Evolutionary conservation across 1,139 yeast species (phyloP).

Genomic region (Magnusiomyces tetraspermus): DNA sequence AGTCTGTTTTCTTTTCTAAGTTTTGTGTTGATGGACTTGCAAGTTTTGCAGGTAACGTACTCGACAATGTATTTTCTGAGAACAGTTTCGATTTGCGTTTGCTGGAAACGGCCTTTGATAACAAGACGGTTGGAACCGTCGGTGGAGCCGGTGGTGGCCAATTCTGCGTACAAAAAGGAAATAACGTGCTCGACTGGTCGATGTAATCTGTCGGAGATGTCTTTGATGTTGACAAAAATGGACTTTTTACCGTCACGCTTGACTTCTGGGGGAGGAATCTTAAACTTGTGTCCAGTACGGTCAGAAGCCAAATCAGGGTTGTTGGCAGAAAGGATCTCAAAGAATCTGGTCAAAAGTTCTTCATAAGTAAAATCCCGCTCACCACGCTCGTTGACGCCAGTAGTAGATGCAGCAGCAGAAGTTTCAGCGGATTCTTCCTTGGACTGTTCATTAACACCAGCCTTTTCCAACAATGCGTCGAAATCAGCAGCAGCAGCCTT

Average conservation of each 20-base stretch:
- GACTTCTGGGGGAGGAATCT: conserved; percentile 96
- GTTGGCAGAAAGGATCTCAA: conserved; percentile 74
- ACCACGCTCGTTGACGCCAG: conserved; percentile 27
- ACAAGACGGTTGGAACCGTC: conserved; percentile 96
- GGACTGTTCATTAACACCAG: conserved; percentile 63
- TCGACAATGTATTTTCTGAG: conserved; percentile 93
- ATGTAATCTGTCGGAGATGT: conserved; percentile 85
- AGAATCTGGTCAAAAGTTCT: conserved; percentile 71
- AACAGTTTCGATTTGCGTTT: conserved; percentile 93
- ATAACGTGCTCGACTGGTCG: conserved; percentile 96
- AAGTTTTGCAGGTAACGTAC: conserved; percentile 96
- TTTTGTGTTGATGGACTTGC: conserved; percentile 95
- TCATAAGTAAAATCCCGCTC: conserved; percentile 67
- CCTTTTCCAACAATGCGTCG: conserved; percentile 82
- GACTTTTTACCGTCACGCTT: conserved; percentile 98
- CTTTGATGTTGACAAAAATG: conserved; percentile 90
- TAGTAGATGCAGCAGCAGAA: conserved; percentile 14
- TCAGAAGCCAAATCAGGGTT: conserved; percentile 98
- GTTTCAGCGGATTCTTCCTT: conserved; percentile 24
- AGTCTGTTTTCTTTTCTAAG: conserved; percentile 95
- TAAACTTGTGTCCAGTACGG: conserved; percentile 82
- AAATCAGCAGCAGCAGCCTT: conserved; percentile 51
- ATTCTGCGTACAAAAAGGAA: conserved; percentile 93
- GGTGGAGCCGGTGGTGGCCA: conserved; percentile 98
- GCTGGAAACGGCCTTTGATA: conserved; percentile 96